A percentile compares a stretch with the other conserved stretches of the same genome.
Evolutionary conservation across 371 early-diverging fungal genomes (phyloP).

Genomic region (Mortierella polycephala): DNA sequence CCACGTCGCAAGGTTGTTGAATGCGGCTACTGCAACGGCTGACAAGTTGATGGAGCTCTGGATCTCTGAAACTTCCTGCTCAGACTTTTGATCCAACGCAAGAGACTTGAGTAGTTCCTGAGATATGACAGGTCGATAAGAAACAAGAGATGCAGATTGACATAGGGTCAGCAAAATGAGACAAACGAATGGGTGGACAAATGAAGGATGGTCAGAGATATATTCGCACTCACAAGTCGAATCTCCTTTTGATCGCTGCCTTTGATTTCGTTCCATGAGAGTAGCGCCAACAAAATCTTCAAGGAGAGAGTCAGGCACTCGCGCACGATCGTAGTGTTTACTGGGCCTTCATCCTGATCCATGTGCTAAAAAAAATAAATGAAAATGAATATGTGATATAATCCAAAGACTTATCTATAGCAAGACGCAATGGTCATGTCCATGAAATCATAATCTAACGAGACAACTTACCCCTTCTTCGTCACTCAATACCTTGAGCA

Average conservation of each 20-base stretch:
- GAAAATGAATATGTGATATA: neutral
- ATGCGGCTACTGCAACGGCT: slow-evolving; percentile 24
- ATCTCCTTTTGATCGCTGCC: slow-evolving; percentile 57
- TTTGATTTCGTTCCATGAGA: slow-evolving; percentile 68
- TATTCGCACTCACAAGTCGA: slow-evolving; percentile 24
- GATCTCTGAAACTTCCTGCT: slow-evolving; percentile 17
- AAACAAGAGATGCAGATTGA: neutral
- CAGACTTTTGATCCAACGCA: slow-evolving; percentile 24
- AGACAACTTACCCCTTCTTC: slow-evolving; percentile 26
- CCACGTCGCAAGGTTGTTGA: slow-evolving; percentile 28
- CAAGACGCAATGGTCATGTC: neutral
- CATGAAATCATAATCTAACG: neutral
- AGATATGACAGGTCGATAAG: neutral
- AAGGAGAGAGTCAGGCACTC: slow-evolving; percentile 59
- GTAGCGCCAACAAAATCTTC: slow-evolving; percentile 57
- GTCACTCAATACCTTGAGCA: slow-evolving; percentile 23
- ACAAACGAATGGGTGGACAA: neutral
- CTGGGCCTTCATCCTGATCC: slow-evolving; percentile 6
- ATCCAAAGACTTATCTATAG: neutral
- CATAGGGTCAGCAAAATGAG: neutral
- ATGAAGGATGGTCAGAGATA: neutral
- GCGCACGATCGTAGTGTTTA: slow-evolving; percentile 16
- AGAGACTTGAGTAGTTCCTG: slow-evolving; percentile 41
- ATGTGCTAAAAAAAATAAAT: slow-evolving; percentile 10
- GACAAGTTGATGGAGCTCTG: slow-evolving; percentile 37